Evolutionary conservation across 2,329 filamentous ascomycete genomes (phyloP).

Genomic region (Neonectria sp.): DNA sequence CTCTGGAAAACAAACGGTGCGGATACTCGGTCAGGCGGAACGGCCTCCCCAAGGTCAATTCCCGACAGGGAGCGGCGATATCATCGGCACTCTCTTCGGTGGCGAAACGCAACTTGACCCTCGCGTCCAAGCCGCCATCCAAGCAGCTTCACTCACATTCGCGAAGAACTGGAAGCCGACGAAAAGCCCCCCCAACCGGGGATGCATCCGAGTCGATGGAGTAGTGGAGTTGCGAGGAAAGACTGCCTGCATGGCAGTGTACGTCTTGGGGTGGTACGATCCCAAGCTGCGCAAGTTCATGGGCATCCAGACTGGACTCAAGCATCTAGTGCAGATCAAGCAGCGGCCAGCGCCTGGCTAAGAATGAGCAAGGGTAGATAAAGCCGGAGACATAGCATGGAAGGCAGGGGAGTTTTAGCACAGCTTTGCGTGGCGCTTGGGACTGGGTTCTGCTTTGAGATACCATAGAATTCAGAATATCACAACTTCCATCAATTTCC

Average conservation of each 20-base stretch:
- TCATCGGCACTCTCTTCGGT: conserved; percentile 46
- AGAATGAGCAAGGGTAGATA: not conserved
- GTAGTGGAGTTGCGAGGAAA: conserved; percentile 67
- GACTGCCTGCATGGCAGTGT: conserved; percentile 63
- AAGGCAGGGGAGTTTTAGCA: conserved; percentile 28
- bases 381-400: conserved; percentile 10
- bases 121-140: conserved; percentile 51
- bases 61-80: conserved; percentile 44
- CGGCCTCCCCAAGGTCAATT: conserved; percentile 43
- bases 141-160: conserved; percentile 55
- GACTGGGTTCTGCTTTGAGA: conserved; percentile 44
- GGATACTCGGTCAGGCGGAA: conserved; percentile 43
- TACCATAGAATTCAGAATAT: conserved; percentile 47
- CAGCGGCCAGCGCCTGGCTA: conserved; percentile 53
- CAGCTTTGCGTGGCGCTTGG: conserved; percentile 48
- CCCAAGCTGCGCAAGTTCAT: conserved; percentile 66
- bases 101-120: conserved; percentile 54
- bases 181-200: conserved; percentile 61
- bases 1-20: conserved; percentile 42
- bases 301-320: conserved; percentile 58
- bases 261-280: conserved; percentile 69
- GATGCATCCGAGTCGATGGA: conserved; percentile 68
- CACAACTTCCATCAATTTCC: conserved; percentile 27
- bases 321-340: conserved; percentile 60
- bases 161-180: conserved; percentile 63